These are phyloP conservation scores for Chlorella vulgaris DNA, from an alignment of 139 green algal species.

Conservation along the genomic window DNA sequence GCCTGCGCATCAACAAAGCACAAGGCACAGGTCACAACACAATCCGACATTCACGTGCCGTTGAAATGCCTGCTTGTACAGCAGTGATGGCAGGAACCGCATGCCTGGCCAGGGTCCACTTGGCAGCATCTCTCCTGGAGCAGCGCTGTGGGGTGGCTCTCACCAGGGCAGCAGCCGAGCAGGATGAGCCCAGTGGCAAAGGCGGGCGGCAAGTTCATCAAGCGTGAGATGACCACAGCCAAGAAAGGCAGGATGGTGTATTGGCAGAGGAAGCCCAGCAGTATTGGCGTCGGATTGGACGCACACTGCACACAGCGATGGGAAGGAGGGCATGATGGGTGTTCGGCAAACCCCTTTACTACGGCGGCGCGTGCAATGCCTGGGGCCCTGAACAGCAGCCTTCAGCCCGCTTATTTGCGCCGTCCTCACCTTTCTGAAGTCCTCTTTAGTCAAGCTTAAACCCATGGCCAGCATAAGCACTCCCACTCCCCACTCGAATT, in stretches of 20 bases:
- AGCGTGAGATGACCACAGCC: constrained; percentile 63
- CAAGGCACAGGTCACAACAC: too few relatives aligned
- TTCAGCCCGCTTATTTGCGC: background rate
- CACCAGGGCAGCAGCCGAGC: constrained; percentile 81
- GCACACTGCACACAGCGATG: constrained; percentile 42
- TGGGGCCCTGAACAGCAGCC: background rate
- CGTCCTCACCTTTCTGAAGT: constrained; percentile 16
- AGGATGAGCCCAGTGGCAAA: constrained; percentile 78
- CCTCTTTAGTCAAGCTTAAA: background rate
- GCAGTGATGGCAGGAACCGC: background rate
- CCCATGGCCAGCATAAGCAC: constrained; percentile 78
- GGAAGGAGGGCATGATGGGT: background rate
- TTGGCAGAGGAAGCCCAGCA: constrained; percentile 65
- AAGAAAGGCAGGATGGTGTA: constrained; percentile 78
- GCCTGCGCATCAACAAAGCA: constrained; percentile 76
- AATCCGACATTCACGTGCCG: too few relatives aligned
- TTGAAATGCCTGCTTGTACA: too few relatives aligned
- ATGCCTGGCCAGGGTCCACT: background rate
- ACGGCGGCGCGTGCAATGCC: too few relatives aligned
- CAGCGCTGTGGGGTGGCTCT: background rate
- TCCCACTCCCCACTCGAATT: constrained; percentile 75
- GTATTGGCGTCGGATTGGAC: constrained; percentile 70
- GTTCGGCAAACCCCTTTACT: too few relatives aligned
- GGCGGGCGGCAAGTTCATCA: constrained; percentile 52
- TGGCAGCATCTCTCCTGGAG: background rate